Base-by-base conservation (phyloP, 192 early-diverging fungal genomes). In the Umbelopsis ramanniana region DNA sequence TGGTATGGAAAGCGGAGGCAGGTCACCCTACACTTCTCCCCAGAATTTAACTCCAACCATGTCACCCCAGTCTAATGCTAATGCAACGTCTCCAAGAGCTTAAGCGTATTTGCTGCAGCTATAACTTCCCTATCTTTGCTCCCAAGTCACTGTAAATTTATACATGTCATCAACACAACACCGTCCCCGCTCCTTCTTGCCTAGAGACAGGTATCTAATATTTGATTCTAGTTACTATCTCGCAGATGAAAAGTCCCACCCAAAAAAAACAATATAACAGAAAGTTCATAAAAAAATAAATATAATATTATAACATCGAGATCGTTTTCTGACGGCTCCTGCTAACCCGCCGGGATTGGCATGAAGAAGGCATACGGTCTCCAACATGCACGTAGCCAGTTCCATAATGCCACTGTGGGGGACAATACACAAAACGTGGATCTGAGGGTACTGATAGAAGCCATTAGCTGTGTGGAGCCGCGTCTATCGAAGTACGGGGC, bases 61-160 rank as follows among this genome's bases (percentile, higher is more conserved):
- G 33, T 63, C 57, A 63, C 57, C 57, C 29, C 57, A 63, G 33
- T 35, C 57, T 37, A 63, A 35, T 35, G 33, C 26, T 37, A 29
- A 29, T 29, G 57, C 33, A 17, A n/a, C 26, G 6, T 63, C 57
- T 37, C 57, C 57, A 6, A 29, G 57, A 63, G 29, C 57, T 38
- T 63, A 17, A 63, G 11, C 6, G 0, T 12, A 43, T 43, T 43
- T 43, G 17, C 57, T 9, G 57, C 48, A 17, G 15, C 9, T 50
- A 17, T 17, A 17, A 19, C 15, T 21, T 21, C 3, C 7, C 48
- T 63, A 43, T 63, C 57, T 37, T 26, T 29, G 57, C 26, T 57
- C 35, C 17, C 26, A 17, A 50, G 48, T 50, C 48, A 63, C 57
- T 63, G 57, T 63, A 63, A 22, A 63, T 63, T 63, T 63, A 63